Conservation (phyloP, 139 green algal genomes). For the Micractinium conductrix region DNA sequence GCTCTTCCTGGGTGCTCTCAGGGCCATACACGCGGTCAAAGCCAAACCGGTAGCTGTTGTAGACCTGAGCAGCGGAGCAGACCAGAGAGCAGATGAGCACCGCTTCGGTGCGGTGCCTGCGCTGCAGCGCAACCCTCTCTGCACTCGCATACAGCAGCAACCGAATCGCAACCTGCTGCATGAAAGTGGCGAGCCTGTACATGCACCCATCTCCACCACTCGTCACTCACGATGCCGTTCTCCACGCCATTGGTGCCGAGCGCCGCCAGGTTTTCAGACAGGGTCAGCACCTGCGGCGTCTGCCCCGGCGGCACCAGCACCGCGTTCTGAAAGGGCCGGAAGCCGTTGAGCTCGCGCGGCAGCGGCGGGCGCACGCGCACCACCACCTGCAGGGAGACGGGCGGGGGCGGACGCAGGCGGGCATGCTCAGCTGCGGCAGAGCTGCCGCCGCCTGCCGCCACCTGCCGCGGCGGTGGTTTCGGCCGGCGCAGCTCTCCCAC, state of each 20-base stretch:
- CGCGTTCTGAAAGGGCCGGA: slow-evolving; percentile 71
- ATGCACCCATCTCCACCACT: neutral
- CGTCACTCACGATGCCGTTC: slow-evolving; percentile 53
- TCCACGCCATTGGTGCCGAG: slow-evolving; percentile 47
- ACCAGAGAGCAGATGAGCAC: too few relatives aligned
- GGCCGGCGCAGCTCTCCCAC: neutral
- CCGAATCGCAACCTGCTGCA: neutral
- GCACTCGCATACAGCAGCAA: neutral
- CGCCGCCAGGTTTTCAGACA: slow-evolving; percentile 83
- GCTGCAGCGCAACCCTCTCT: neutral
- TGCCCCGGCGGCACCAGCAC: slow-evolving; percentile 64
- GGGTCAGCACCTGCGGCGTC: slow-evolving; percentile 64
- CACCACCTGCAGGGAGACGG: slow-evolving; percentile 76
- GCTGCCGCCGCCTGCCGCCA: neutral
- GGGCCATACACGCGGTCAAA: slow-evolving; percentile 94
- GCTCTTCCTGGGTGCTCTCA: slow-evolving; percentile 72
- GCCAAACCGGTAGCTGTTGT: slow-evolving; percentile 75
- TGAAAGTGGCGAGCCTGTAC: neutral
- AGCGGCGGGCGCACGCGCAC: slow-evolving; percentile 88
- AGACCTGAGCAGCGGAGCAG: slow-evolving; percentile 35
- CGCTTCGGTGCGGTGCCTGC: neutral
- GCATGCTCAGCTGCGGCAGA: neutral
- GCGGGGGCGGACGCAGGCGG: too few relatives aligned
- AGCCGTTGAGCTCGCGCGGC: slow-evolving; percentile 66
- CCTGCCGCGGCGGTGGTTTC: neutral